Evolutionary conservation across 345 rosid genomes (phyloP), one percentile per base, ranked within the genome.

Genomic region (Populus euphratica): DNA sequence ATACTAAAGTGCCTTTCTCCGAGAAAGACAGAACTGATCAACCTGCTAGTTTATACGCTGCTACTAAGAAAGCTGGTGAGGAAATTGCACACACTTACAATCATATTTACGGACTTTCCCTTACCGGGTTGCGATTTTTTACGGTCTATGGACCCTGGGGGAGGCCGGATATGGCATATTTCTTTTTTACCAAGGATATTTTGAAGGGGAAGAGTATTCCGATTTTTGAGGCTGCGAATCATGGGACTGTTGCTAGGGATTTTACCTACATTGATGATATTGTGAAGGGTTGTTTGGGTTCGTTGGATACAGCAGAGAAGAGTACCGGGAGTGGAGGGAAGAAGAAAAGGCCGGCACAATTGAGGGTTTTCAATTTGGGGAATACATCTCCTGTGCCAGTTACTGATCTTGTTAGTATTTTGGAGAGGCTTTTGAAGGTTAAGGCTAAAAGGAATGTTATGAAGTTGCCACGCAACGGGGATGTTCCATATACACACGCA

Each of bases 131-230:
- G 74, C 82, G 98, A 64, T 93, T 93, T 67, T 93, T 93, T 83
- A 93, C 98, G 0, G 98, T 93, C 35, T 93, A 93, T 68, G 98
- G 98, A 2, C 98, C 97, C 1, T 92, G 98, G 98, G 98, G 98
- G 18, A 89, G 97, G 74, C 97, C 98, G 4, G 98, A 93, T 82
- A 93, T 93, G 98, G 97, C 97, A 7, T 93, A 93, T 81, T 93
- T 93, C 89, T 93, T 92, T 81, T 93, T 93, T 81, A 91, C 98
- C 0, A 93, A 75, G 76, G 94, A 93, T 77, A 90, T 93, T 7
- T 78, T 93, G 73, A 89, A 87, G 65, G 90, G 98, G 38, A 93
- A 89, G 83, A 59, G 85, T 12, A 91, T 93, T 14, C 68, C 96
- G 0, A 87, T 93, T 4, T 93, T 93, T 73, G 98, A 93, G 80